Conservation (phyloP, 495 filamentous ascomycete genomes). For the Opeltia flavorubescens region DNA sequence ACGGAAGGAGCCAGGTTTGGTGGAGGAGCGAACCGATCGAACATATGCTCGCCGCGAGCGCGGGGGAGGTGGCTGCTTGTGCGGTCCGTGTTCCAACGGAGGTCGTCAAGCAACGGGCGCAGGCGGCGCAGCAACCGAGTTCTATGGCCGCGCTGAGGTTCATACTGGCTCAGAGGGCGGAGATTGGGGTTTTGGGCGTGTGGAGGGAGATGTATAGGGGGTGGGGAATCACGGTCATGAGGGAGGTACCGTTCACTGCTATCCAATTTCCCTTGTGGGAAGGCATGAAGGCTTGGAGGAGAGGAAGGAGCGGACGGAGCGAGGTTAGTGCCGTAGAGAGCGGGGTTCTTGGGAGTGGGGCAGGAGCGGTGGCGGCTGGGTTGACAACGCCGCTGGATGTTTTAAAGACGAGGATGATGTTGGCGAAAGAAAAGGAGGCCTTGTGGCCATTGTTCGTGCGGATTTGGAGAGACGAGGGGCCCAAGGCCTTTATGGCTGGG, state of each 20-base stretch:
- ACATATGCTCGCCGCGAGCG: constrained; percentile 77
- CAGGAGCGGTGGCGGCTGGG: constrained; percentile 75
- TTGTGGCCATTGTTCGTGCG: constrained; percentile 44
- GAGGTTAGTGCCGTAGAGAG: constrained; percentile 61
- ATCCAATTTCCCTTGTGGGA: constrained; percentile 98
- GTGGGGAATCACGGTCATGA: constrained; percentile 78
- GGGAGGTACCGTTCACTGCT: constrained; percentile 93
- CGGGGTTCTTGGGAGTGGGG: constrained; percentile 69
- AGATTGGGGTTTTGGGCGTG: constrained; percentile 37
- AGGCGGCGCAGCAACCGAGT: constrained; percentile 58
- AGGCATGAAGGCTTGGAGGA: constrained; percentile 51
- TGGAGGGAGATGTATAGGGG: constrained; percentile 80
- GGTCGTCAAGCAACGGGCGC: constrained; percentile 91
- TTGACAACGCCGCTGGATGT: constrained; percentile 91
- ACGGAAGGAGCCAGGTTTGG: constrained; percentile 10
- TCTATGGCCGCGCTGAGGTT: constrained; percentile 48
- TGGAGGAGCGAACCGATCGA: constrained; percentile 24
- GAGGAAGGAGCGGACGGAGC: constrained; percentile 8
- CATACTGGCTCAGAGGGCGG: constrained; percentile 44
- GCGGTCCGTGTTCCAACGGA: constrained; percentile 88
- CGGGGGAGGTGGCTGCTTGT: constrained; percentile 88
- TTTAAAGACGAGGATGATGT: constrained; percentile 92
- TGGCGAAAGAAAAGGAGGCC: constrained; percentile 47
- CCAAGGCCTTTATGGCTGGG: constrained; percentile 71
- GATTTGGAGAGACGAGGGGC: constrained; percentile 56